Evolutionary conservation across 2,329 filamentous ascomycete species (phyloP), one percentile per base, ranked within the genome.

Genomic region (Hyphodiscus sp.): DNA sequence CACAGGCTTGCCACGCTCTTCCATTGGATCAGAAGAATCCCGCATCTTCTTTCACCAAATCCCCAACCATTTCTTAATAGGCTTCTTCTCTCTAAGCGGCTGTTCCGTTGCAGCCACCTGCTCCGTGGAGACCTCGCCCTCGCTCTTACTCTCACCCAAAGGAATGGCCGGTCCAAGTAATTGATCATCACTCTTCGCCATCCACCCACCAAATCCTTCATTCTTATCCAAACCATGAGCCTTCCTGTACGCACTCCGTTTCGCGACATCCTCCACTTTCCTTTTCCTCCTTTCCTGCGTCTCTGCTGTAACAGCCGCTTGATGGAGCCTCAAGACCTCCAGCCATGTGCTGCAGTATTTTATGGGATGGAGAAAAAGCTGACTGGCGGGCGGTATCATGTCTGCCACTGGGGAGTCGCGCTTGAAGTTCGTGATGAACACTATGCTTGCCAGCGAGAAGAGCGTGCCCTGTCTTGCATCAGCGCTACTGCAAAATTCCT

Each of bases 191-290:
- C 30, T 66, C 66, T 61, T 74, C 59, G 71, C 69, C 13, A 68
- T 72, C 74, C 75, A 76, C 2, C 74, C 73, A 8, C 74, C 75
- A 63, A 85, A 76, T 30, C 77, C 76, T 49, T 80, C 74, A 64
- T 78, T 76, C 62, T 79, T 74, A 69, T 91, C 86, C 65, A 95
- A 70, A 10, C 90, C 91, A 75, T 96, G 90, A 56, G 87, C 89
- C 71, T 89, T 85, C 65, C 91, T 83, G 72, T 90, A 99, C 70
- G 88, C 84, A 57, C 81, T 81, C 64, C 92, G 80, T 81, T 96
- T 96, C 69, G 86, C 81, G 26, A 94, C 86, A 73, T 99, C 94
- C 61, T 96, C 90, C 52, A 90, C 78, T 61, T 83, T 84, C 66
- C 79, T 79, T 65, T 82, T 81, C 52, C 91, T 81, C 73, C 83